Evolutionary conservation across 1,139 yeast species (phyloP).

Genomic region (Yamadazyma mexicana): DNA sequence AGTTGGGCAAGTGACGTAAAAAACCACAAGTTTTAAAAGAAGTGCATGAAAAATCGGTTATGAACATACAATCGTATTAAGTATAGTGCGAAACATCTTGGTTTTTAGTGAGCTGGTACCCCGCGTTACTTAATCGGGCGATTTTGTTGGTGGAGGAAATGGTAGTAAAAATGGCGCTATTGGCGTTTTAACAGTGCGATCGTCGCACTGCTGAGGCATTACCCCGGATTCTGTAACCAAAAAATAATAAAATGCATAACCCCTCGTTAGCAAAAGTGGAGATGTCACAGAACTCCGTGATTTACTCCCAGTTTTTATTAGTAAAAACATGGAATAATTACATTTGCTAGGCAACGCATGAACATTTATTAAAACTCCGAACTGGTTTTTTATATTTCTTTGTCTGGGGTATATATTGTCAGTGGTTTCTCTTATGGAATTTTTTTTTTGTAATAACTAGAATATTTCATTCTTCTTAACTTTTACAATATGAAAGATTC

Average conservation of each 20-base stretch:
- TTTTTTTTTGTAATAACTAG: too few relatives aligned
- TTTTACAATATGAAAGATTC: not conserved
- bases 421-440: not conserved
- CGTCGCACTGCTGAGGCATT: not conserved
- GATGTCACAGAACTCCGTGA: not conserved
- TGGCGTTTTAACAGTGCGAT: not conserved
- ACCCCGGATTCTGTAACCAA: not conserved
- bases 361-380: slow-evolving; percentile 2
- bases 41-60: not conserved
- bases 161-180: not conserved
- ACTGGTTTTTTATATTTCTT: not conserved
- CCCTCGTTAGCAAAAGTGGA: not conserved
- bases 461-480: not conserved
- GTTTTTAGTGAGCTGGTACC: not conserved
- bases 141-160: not conserved
- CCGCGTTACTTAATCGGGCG: slow-evolving; percentile 1
- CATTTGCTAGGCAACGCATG: not conserved
- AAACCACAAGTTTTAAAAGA: too few relatives aligned
- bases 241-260: not conserved
- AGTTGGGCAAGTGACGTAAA: too few relatives aligned
- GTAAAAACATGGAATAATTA: not conserved
- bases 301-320: not conserved
- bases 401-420: not conserved
- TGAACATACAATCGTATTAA: not conserved
- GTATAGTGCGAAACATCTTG: not conserved